Percentiles rank a stretch among this genome's conserved stretches.
These are phyloP conservation scores for Psilocybe subaeruginosa DNA, from an alignment of 768 basidiomycete genomes.

Conservation along the genomic window DNA sequence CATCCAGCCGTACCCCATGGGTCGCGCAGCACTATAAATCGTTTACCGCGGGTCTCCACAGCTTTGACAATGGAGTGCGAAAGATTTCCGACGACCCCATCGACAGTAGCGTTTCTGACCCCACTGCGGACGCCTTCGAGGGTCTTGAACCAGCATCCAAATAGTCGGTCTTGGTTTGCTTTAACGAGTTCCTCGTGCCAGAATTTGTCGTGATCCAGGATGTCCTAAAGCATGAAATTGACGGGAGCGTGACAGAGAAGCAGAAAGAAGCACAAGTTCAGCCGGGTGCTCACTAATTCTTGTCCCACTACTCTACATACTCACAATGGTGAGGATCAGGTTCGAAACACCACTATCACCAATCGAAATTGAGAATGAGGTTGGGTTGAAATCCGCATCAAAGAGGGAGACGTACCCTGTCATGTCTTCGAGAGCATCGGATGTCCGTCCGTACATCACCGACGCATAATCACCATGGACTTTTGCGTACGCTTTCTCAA, in stretches of 20 bases:
- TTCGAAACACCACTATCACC: slow-evolving; percentile 28
- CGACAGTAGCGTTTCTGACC: slow-evolving; percentile 26
- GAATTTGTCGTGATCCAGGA: slow-evolving; percentile 50
- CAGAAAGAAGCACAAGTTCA: neutral
- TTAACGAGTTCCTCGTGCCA: slow-evolving; percentile 51
- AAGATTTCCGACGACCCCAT: slow-evolving; percentile 43
- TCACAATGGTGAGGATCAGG: slow-evolving; percentile 26
- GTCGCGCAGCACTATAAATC: slow-evolving; percentile 54
- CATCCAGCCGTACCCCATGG: slow-evolving; percentile 56
- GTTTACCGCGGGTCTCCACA: slow-evolving; percentile 47
- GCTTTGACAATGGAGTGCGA: slow-evolving; percentile 56
- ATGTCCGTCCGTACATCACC: slow-evolving; percentile 42
- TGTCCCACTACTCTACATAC: neutral
- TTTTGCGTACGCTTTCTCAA: slow-evolving; percentile 65
- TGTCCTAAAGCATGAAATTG: slow-evolving; percentile 35
- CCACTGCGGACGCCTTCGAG: slow-evolving; percentile 33
- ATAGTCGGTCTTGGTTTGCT: slow-evolving; percentile 50
- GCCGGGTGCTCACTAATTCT: neutral
- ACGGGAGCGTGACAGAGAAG: neutral
- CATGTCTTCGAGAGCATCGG: slow-evolving; percentile 58
- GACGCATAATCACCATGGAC: slow-evolving; percentile 53
- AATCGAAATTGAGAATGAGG: slow-evolving; percentile 29
- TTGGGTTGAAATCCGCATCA: neutral
- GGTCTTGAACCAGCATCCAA: slow-evolving; percentile 48
- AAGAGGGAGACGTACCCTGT: slow-evolving; percentile 44